phyloP scores from a whole-genome alignment of 108 stramenopile genomes.

The Chaetoceros muelleri region DNA sequence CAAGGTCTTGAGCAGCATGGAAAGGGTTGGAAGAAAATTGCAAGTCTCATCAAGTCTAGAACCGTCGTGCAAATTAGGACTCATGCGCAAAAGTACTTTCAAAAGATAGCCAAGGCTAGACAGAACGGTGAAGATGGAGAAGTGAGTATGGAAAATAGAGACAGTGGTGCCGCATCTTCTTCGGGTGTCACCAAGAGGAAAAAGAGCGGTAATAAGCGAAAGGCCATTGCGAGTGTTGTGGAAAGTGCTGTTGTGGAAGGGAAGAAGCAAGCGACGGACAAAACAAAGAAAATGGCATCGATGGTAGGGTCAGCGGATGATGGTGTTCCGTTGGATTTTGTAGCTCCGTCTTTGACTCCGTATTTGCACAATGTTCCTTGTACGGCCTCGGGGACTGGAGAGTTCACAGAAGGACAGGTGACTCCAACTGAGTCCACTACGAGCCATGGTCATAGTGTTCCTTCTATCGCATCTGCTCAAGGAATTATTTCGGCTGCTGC shows the following conservation, averaged over 20 bases:
- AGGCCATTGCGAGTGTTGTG: slow-evolving; percentile 68
- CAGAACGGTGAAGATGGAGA: slow-evolving; percentile 74
- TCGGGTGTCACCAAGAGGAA: slow-evolving; percentile 21
- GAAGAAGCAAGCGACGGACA: slow-evolving; percentile 24
- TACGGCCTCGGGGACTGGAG: no score
- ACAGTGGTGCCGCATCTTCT: slow-evolving; percentile 19
- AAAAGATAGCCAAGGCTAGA: slow-evolving; percentile 92
- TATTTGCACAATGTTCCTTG: slow-evolving; percentile 36
- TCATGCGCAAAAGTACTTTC: slow-evolving; percentile 99
- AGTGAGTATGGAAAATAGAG: slow-evolving; percentile 44
- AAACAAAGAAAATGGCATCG: no score
- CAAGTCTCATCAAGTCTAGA: slow-evolving; percentile 80
- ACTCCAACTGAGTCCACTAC: slow-evolving; percentile 2
- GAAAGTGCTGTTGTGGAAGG: slow-evolving; percentile 51
- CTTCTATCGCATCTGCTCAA: slow-evolving; percentile 34
- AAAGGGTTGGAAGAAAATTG: slow-evolving; percentile 93
- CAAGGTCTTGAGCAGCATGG: slow-evolving; percentile 91
- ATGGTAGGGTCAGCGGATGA: slow-evolving; percentile 6
- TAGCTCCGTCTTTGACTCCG: slow-evolving; percentile 58
- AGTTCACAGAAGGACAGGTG: no score
- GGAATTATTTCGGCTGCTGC: slow-evolving; percentile 46
- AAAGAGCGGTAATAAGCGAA: slow-evolving; percentile 62
- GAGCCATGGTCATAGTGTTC: neutral
- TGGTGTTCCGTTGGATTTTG: slow-evolving; percentile 35
- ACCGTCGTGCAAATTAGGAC: slow-evolving; percentile 97